Percentiles rank a stretch among this genome's conserved stretches.
These are phyloP conservation scores for Dalbergia cochinchinensis DNA, from an alignment of 306 rosid genomes.

Conservation along the genomic window DNA sequence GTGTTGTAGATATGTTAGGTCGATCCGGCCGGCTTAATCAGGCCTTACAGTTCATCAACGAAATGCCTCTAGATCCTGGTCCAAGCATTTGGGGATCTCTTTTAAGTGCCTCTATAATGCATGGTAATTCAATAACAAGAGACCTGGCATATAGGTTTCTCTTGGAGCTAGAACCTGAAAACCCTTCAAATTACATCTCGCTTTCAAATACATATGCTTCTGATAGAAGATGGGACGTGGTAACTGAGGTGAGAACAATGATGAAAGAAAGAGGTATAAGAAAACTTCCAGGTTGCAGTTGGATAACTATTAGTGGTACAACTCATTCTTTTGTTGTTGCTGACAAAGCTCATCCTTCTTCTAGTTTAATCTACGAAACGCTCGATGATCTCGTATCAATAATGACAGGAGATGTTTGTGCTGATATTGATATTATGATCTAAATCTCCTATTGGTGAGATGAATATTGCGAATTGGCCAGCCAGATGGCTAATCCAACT, in stretches of 20 bases:
- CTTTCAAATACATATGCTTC: conserved; percentile 78
- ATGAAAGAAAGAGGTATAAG: conserved; percentile 81
- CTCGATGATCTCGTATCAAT: conserved; percentile 61
- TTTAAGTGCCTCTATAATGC: conserved; percentile 66
- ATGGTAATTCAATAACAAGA: conserved; percentile 64
- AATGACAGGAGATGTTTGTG: conserved; percentile 59
- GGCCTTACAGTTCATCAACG: conserved; percentile 65
- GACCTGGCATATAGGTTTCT: conserved; percentile 70
- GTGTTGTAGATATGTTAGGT: conserved; percentile 82
- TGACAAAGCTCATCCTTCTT: conserved; percentile 76
- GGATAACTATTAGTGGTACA: conserved; percentile 65
- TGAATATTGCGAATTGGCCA: conserved; percentile 10
- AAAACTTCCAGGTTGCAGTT: conserved; percentile 85
- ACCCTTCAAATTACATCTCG: conserved; percentile 76
- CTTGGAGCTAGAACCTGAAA: conserved; percentile 74
- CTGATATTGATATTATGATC: conserved; percentile 51
- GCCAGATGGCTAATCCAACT: conserved; percentile 12
- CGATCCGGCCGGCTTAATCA: conserved; percentile 70
- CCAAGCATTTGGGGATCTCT: conserved; percentile 90
- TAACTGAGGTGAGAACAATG: conserved; percentile 68
- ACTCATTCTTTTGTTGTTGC: conserved; percentile 78
- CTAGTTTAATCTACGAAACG: conserved; percentile 65
- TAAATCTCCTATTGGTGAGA: conserved; percentile 33
- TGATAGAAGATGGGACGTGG: conserved; percentile 73
- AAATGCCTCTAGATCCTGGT: conserved; percentile 68